Percentiles rank a stretch among this genome's conserved stretches.
These are phyloP conservation scores for Smithsoniella earleae DNA, from an alignment of 163 green algal genomes.

Conservation along the genomic window DNA sequence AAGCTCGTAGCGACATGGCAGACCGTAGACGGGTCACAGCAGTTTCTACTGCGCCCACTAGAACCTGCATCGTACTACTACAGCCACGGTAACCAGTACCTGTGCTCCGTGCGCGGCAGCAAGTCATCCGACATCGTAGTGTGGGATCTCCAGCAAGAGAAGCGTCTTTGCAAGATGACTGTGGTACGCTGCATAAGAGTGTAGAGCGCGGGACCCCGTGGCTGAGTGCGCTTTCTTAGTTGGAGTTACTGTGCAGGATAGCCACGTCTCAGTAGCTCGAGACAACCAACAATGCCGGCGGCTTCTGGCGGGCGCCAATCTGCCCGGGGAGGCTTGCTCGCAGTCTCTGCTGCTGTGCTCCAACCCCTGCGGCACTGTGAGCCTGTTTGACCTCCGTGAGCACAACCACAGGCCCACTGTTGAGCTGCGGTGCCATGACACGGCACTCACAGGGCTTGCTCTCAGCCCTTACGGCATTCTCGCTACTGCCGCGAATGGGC, in stretches of 20 bases:
- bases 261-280: no score
- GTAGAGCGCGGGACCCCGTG: no score
- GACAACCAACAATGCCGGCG: no score
- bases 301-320: background rate
- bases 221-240: no score
- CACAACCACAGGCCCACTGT: background rate
- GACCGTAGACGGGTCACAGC: constrained; percentile 5
- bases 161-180: background rate
- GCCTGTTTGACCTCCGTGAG: constrained; percentile 16
- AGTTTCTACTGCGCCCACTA: constrained; percentile 2
- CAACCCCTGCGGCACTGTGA: background rate
- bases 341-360: constrained; percentile 27
- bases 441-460: background rate
- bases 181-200: constrained; percentile 15
- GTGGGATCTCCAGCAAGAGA: constrained; percentile 20
- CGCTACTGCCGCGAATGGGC: background rate
- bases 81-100: background rate
- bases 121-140: background rate
- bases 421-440: constrained; percentile 26
- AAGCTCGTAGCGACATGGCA: constrained; percentile 19
- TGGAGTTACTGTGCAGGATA: no score
- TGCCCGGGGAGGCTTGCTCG: background rate
- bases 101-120: background rate
- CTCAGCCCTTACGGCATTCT: background rate
- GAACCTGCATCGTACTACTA: constrained; percentile 19